Base-by-base conservation (phyloP, 225 moss, liverwort and hornwort genomes). In the Pleurozium schreberi region DNA sequence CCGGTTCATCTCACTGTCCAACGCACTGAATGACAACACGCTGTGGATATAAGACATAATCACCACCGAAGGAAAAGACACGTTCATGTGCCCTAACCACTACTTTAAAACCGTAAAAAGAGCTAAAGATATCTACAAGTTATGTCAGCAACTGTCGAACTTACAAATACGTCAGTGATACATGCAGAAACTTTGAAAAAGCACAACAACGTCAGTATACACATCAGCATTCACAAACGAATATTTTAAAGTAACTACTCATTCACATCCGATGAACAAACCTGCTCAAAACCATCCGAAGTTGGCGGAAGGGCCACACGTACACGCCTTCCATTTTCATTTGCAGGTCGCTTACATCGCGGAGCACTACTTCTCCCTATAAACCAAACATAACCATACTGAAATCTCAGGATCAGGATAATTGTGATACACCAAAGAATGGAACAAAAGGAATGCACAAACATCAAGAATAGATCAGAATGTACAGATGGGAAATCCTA, bases 321-420 rank as follows among this genome's bases (percentile, higher is more conserved):
- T 97, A 98, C 50, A 97, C 95, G 67, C 98, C 98, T 94, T 96
- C 98, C 98, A 98, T 97, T 90, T 92, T 98, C 96, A 98, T 96
- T 92, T 96, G 97, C 88, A 98, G 86, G 88, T 98, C 95, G 89
- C 95, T 95, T 79, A 95, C 98, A 92, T 97, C 98, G 61, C 97
- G 97, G 66, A 98, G 93, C 86, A 98, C 95, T 86, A 98, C 96
- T 91, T 97, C 96, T 42, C 98, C 98, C 97, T 98, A 67, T 36
- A 75, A 68, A 85, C 57, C 91, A 80, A 67, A 42, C 45, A 75
- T 31, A 84, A 88, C 43, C 26, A 87, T 43, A 63, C 60, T 69
- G 38, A 83, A 50, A 73, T 38, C 83, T 91, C 69, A 87, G 28
- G 55, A 86, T 83, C 79, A 77, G 22, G 66, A 89, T 21, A 84